Evolutionary conservation across 352 stramenopile genomes (phyloP).

Genomic region (Phytopythium helicoides): DNA sequence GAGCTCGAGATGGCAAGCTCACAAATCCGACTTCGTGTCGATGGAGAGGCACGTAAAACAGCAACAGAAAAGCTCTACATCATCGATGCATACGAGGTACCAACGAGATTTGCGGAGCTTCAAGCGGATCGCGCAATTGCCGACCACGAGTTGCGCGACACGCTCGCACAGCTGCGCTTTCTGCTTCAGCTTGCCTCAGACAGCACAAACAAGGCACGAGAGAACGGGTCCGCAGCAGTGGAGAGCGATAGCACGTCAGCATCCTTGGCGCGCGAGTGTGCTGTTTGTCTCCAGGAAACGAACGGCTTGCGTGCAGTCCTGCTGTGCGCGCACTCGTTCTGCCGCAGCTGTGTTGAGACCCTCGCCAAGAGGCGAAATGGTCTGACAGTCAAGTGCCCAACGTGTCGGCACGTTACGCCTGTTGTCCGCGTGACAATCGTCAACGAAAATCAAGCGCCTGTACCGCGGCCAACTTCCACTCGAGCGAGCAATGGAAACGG

Average conservation of each 20-base stretch:
- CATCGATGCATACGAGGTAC: slow-evolving; percentile 42
- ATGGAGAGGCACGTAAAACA: slow-evolving; percentile 34
- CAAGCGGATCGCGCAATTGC: slow-evolving; percentile 42
- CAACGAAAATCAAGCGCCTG: slow-evolving; percentile 7
- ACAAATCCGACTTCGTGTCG: slow-evolving; percentile 51
- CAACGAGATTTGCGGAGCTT: slow-evolving; percentile 28
- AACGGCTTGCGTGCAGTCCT: slow-evolving; percentile 66
- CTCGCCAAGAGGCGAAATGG: slow-evolving; percentile 22
- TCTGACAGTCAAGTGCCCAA: slow-evolving; percentile 50
- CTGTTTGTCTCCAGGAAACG: slow-evolving; percentile 80
- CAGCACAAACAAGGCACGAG: neutral
- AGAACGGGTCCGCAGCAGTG: too few relatives aligned
- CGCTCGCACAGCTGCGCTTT: slow-evolving; percentile 60
- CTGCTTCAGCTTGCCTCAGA: slow-evolving; percentile 45
- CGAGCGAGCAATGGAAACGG: slow-evolving; percentile 14
- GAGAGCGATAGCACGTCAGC: neutral
- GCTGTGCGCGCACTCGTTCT: slow-evolving; percentile 86
- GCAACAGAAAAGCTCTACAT: slow-evolving; percentile 57
- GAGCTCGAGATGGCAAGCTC: slow-evolving; percentile 78
- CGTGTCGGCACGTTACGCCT: slow-evolving; percentile 38
- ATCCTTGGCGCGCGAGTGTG: slow-evolving; percentile 35
- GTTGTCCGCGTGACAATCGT: slow-evolving; percentile 23
- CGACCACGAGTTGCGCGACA: slow-evolving; percentile 41
- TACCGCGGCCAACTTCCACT: too few relatives aligned
- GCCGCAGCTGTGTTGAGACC: slow-evolving; percentile 37